phyloP scores from a whole-genome alignment of 2,329 filamentous ascomycete genomes.

The Fusarium floridanum region DNA sequence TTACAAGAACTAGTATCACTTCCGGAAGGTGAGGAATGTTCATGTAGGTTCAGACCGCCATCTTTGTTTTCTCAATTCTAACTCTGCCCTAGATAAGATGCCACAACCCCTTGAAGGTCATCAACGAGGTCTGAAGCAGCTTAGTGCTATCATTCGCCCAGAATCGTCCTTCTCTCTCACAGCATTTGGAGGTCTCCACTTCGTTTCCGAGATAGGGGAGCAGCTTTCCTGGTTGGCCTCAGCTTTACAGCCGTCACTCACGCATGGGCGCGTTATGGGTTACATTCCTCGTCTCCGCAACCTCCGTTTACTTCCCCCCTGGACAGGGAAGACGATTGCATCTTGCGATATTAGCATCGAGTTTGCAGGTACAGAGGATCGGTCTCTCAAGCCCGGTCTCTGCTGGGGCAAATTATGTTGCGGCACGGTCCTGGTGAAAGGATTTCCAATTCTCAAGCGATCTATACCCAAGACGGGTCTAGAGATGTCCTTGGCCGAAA shows the following conservation, averaged over 20 bases:
- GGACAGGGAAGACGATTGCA: background rate
- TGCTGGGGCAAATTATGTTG: slow-evolving; percentile 20
- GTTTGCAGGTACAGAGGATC: background rate
- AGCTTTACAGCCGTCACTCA: background rate
- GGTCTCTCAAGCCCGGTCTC: background rate
- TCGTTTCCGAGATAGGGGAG: slow-evolving; percentile 19
- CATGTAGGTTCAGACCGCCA: background rate
- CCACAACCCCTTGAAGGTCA: background rate
- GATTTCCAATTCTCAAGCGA: slow-evolving; percentile 10
- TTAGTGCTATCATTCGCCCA: background rate
- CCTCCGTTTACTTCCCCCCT: background rate
- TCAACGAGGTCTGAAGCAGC: background rate
- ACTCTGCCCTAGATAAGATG: background rate
- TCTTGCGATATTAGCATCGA: background rate
- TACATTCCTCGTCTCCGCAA: background rate
- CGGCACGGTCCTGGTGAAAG: background rate
- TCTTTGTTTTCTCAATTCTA: background rate
- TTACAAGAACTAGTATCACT: background rate
- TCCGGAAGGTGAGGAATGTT: background rate
- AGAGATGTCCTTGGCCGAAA: slow-evolving; percentile 1
- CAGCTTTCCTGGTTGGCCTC: slow-evolving; percentile 21
- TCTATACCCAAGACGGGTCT: slow-evolving; percentile 11
- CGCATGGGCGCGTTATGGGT: background rate
- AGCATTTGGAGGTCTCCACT: background rate
- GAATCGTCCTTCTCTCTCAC: background rate